phyloP scores from a whole-genome alignment of 176 grass and related monocot genomes.

The Bothriochloa decipiens region DNA sequence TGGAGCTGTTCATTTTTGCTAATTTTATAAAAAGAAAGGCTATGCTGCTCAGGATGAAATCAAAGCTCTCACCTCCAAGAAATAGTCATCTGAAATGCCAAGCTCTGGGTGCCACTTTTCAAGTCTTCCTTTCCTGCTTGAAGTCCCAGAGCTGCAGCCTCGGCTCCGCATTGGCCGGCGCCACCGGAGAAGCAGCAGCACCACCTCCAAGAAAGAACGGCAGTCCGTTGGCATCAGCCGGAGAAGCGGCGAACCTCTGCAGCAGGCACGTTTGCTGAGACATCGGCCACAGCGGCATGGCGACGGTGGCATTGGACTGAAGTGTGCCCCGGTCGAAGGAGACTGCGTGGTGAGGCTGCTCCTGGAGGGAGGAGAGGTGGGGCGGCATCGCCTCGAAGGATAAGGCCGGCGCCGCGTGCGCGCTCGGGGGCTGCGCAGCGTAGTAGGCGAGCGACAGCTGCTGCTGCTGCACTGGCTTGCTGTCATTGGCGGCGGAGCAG shows the following conservation, averaged over 20 bases:
- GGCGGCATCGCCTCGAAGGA: constrained; percentile 61
- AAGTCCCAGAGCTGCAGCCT: constrained; percentile 64
- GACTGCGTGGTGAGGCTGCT: constrained; percentile 47
- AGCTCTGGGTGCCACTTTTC: constrained; percentile 10
- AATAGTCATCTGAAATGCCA: constrained; percentile 19
- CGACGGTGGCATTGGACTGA: constrained; percentile 83
- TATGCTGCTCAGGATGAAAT: not conserved
- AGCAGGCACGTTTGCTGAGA: constrained; percentile 41
- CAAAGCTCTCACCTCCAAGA: constrained; percentile 26
- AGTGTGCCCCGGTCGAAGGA: constrained; percentile 84
- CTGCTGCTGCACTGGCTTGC: constrained; percentile 34
- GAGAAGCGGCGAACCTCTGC: constrained; percentile 49
- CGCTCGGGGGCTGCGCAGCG: constrained; percentile 12
- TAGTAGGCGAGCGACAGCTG: constrained; percentile 53
- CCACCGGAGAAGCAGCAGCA: constrained; percentile 20
- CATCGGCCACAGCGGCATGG: constrained; percentile 40
- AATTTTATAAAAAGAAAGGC: not conserved
- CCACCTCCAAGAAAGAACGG: constrained; percentile 48
- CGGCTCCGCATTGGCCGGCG: constrained; percentile 12
- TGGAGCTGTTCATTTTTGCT: not conserved
- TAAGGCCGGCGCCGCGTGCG: constrained; percentile 31
- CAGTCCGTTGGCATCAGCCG: constrained; percentile 33
- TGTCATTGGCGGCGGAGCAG: constrained; percentile 37
- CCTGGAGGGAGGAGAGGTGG: constrained; percentile 67
- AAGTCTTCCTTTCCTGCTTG: constrained; percentile 49